These are phyloP conservation scores for Ormosia semicastrata DNA, from an alignment of 306 rosid species.

Conservation along the genomic window DNA sequence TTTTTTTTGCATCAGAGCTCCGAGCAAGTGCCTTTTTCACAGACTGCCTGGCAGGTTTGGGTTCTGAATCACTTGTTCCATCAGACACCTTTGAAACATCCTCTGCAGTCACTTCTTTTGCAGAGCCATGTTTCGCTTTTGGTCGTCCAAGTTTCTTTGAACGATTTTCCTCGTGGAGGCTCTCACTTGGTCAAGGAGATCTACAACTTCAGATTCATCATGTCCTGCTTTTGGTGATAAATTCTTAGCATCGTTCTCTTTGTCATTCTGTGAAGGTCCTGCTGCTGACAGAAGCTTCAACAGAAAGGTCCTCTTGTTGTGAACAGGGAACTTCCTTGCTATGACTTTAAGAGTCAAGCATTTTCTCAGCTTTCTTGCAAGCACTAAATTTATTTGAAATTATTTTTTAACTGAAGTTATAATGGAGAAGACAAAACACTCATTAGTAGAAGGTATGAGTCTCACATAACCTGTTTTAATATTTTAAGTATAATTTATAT, in stretches of 20 bases:
- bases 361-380: constrained; percentile 38
- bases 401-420: no score
- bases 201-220: constrained; percentile 51
- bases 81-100: constrained; percentile 51
- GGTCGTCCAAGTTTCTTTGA: constrained; percentile 46
- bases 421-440: no score
- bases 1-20: constrained; percentile 46
- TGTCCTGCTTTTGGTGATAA: constrained; percentile 55
- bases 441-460: no score
- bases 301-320: constrained; percentile 36
- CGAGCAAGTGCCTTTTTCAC: constrained; percentile 46
- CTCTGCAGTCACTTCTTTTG: constrained; percentile 43
- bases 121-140: constrained; percentile 43
- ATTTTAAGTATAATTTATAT: no score
- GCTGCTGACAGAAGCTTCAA: constrained; percentile 49
- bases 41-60: constrained; percentile 39
- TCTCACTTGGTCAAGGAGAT: constrained; percentile 50
- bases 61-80: constrained; percentile 61
- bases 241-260: constrained; percentile 37
- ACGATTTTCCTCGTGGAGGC: constrained; percentile 44
- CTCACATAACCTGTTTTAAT: no score
- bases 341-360: constrained; percentile 37
- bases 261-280: constrained; percentile 49
- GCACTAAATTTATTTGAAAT: no score
- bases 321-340: constrained; percentile 48